Conservation (phyloP, 306 rosid genomes). For the Quercus parvula region DNA sequence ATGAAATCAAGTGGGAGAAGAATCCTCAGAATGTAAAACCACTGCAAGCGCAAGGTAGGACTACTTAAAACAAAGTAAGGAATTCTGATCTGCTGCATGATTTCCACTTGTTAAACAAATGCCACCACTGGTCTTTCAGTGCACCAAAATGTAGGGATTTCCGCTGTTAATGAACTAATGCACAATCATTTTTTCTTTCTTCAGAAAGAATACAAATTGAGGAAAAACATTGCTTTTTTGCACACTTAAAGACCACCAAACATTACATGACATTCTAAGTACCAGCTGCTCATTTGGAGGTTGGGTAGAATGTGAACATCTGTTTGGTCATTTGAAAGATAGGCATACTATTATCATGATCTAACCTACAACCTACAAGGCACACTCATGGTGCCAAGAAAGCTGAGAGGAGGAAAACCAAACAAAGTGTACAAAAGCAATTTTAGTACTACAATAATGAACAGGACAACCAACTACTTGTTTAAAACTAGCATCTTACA, state of each 20-base stretch:
- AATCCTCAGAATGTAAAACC: background rate
- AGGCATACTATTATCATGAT: background rate
- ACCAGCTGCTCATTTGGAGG: background rate
- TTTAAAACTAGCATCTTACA: background rate
- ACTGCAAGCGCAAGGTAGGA: background rate
- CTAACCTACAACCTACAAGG: background rate
- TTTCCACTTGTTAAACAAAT: background rate
- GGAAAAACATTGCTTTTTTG: background rate
- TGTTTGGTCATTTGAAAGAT: background rate
- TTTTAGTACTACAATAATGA: background rate
- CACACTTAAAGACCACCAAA: background rate
- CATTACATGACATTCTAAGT: background rate
- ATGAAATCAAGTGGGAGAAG: background rate
- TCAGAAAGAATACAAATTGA: background rate
- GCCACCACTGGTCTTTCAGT: background rate
- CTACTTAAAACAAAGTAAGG: background rate
- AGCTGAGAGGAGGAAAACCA: background rate
- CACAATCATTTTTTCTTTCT: background rate
- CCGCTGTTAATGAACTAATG: background rate
- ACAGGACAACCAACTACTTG: background rate
- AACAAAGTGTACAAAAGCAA: background rate
- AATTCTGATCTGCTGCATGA: background rate
- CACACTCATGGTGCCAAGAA: background rate
- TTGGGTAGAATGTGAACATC: background rate
- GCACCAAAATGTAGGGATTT: background rate